Evolutionary conservation across 1,139 yeast genomes (phyloP).

Genomic region (Yamadazyma trypodendri): DNA sequence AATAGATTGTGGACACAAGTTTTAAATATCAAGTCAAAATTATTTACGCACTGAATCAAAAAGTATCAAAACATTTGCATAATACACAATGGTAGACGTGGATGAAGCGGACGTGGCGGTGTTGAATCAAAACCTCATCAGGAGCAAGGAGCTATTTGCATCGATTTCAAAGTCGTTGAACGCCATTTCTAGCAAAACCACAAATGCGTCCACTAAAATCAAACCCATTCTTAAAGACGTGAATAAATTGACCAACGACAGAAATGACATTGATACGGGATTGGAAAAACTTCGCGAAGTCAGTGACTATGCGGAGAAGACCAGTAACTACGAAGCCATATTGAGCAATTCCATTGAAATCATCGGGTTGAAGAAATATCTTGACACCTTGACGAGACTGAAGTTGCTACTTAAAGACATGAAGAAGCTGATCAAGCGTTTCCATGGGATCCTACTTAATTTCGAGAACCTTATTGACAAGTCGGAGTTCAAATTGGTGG

Average conservation of each 20-base stretch:
- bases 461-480: constrained; percentile 46
- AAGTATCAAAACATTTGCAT: too few relatives aligned
- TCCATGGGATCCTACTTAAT: constrained; percentile 49
- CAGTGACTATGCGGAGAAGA: constrained; percentile 61
- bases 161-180: constrained; percentile 57
- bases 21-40: background rate
- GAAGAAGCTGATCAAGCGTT: constrained; percentile 40
- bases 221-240: constrained; percentile 72
- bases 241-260: constrained; percentile 52
- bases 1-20: too few relatives aligned
- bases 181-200: constrained; percentile 56
- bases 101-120: constrained; percentile 88
- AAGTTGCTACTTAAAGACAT: constrained; percentile 34
- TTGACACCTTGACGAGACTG: constrained; percentile 36
- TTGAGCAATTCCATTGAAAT: constrained; percentile 38
- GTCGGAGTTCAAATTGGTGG: constrained; percentile 43
- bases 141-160: constrained; percentile 56
- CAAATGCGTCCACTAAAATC: constrained; percentile 62
- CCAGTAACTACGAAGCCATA: constrained; percentile 51
- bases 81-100: constrained; percentile 45
- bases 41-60: too few relatives aligned
- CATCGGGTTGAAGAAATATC: constrained; percentile 38
- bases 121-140: constrained; percentile 66
- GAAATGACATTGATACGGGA: constrained; percentile 61
- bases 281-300: constrained; percentile 61